These are phyloP conservation scores for Drosera capensis DNA, from an alignment of 148 eudicot species.

Conservation along the genomic window DNA sequence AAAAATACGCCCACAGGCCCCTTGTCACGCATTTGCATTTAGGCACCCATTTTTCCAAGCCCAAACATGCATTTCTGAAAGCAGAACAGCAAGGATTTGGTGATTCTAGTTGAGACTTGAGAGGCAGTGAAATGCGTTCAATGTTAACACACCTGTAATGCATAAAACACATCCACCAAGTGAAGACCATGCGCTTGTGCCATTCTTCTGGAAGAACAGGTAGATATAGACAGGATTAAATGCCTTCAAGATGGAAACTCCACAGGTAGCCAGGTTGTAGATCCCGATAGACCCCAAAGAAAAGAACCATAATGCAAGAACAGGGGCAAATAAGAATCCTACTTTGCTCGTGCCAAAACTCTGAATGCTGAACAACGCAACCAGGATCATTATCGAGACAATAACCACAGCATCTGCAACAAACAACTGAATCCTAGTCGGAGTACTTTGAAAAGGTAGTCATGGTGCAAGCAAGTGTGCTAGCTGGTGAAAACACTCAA, in stretches of 20 bases:
- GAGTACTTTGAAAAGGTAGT: not conserved
- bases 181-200: conserved; percentile 64
- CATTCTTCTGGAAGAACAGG: conserved; percentile 66
- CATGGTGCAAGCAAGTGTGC: not conserved
- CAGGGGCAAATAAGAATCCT: conserved; percentile 87
- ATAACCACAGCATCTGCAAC: conserved; percentile 63
- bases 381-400: conserved; percentile 62
- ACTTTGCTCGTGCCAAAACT: conserved; percentile 94
- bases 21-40: no score
- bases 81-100: no score
- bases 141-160: conserved; percentile 64
- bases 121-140: not conserved
- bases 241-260: conserved; percentile 56
- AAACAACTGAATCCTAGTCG: not conserved
- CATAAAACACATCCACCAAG: conserved; percentile 98
- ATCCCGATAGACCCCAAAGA: conserved; percentile 66
- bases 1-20: no score
- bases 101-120: no score
- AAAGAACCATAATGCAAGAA: conserved; percentile 86
- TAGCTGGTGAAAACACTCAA: no score
- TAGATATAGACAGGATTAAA: conserved; percentile 78
- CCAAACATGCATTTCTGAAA: no score
- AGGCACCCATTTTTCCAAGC: no score
- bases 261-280: conserved; percentile 56
- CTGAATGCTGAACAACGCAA: conserved; percentile 83